Conservation (phyloP, 2,329 filamentous ascomycete species). For the Trichoderma pleuroti region DNA sequence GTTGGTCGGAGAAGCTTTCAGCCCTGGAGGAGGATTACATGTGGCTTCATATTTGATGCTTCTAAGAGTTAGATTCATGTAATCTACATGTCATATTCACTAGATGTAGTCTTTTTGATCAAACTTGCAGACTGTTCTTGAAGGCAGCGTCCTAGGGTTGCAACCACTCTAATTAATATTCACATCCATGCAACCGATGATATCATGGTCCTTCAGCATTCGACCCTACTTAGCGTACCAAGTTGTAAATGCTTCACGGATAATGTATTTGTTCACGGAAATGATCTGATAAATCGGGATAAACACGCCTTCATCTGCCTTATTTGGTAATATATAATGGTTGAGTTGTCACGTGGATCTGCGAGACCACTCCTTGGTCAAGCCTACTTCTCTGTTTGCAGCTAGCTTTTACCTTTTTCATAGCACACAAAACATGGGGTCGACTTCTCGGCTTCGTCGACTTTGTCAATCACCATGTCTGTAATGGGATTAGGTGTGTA, state of each 20-base stretch:
- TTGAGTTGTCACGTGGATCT: too few relatives aligned
- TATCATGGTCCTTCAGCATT: not conserved
- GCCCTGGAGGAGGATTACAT: not conserved
- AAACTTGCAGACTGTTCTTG: not conserved
- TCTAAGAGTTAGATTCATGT: not conserved
- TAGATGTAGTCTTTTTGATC: not conserved
- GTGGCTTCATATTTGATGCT: not conserved
- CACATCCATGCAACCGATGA: not conserved
- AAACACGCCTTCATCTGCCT: not conserved
- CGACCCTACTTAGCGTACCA: not conserved
- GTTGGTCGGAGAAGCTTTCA: not conserved
- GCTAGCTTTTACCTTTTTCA: too few relatives aligned
- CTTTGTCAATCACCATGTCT: not conserved
- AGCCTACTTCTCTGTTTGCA: too few relatives aligned
- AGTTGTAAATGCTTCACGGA: not conserved
- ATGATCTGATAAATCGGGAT: not conserved
- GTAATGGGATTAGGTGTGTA: not conserved
- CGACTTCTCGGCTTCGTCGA: too few relatives aligned
- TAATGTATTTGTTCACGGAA: not conserved
- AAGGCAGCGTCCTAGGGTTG: not conserved
- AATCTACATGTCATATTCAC: too few relatives aligned
- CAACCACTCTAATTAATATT: not conserved
- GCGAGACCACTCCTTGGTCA: too few relatives aligned
- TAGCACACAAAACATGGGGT: too few relatives aligned
- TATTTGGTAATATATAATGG: not conserved